phyloP scores from a whole-genome alignment of 148 eudicot genomes.

The Chenopodium formosanum region DNA sequence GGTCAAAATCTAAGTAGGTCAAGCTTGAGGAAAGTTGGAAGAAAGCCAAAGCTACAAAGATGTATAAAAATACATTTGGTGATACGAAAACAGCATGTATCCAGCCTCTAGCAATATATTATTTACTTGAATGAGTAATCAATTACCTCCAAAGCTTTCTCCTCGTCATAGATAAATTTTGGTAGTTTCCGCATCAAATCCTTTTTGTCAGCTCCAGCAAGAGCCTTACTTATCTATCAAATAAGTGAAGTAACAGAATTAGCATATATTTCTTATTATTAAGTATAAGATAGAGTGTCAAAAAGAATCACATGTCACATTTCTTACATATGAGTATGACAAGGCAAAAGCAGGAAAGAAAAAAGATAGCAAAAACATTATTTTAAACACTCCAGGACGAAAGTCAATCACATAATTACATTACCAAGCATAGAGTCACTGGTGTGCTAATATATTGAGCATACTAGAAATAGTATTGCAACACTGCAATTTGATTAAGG shows the following conservation, averaged over 20 bases:
- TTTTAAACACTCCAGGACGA: neutral
- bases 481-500: no score
- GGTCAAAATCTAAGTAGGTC: neutral
- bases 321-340: no score
- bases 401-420: neutral
- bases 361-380: neutral
- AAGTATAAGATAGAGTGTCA: neutral
- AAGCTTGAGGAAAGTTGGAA: neutral
- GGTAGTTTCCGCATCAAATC: slow-evolving; percentile 78
- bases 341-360: neutral
- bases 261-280: neutral
- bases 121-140: neutral
- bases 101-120: neutral
- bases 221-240: slow-evolving; percentile 73
- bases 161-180: slow-evolving; percentile 83
- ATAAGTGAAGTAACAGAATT: slow-evolving; percentile 10
- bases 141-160: slow-evolving; percentile 84
- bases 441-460: neutral
- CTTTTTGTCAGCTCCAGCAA: slow-evolving; percentile 77
- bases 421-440: neutral
- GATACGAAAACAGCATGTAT: neutral
- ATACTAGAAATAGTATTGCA: neutral
- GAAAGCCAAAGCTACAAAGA: neutral
- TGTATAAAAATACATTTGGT: neutral
- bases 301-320: neutral